These are phyloP conservation scores for Diaporthe capsici DNA, from an alignment of 2,329 filamentous ascomycete genomes.

Conservation along the genomic window DNA sequence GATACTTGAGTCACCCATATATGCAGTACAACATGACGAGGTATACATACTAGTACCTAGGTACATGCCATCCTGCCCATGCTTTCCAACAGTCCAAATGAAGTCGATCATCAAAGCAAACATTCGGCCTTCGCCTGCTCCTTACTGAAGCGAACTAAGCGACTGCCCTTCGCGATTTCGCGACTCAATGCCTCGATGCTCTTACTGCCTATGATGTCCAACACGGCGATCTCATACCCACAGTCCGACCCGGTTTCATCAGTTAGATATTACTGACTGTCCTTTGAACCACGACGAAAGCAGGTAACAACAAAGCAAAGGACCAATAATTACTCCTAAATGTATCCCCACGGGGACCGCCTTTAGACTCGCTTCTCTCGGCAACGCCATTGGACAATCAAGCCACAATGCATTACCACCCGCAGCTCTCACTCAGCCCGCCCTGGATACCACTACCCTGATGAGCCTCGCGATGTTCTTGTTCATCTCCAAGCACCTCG, in stretches of 20 bases:
- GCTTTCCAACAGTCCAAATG: background rate
- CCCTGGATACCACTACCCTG: too few species aligned
- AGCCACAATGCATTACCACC: too few species aligned
- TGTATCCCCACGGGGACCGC: rapidly evolving
- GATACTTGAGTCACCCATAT: background rate
- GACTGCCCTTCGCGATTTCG: background rate
- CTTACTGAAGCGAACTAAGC: background rate
- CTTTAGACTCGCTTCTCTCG: too few species aligned
- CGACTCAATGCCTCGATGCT: background rate
- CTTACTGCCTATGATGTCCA: background rate
- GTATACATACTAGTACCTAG: too few species aligned
- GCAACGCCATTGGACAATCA: too few species aligned
- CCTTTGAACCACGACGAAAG: background rate
- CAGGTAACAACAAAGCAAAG: background rate
- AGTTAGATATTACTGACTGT: background rate
- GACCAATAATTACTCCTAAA: background rate
- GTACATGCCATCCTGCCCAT: background rate
- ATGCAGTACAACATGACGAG: background rate
- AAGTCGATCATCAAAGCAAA: too few species aligned
- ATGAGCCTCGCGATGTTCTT: too few species aligned
- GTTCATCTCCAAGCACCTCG: too few species aligned
- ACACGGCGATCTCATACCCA: background rate
- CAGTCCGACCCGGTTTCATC: background rate
- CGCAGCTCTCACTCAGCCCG: too few species aligned
- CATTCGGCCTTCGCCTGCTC: background rate